Percentiles rank a stretch among this genome's conserved stretches.
Evolutionary conservation across 2,329 filamentous ascomycete species (phyloP).

Genomic region (Arthrobotrys megalospora): DNA sequence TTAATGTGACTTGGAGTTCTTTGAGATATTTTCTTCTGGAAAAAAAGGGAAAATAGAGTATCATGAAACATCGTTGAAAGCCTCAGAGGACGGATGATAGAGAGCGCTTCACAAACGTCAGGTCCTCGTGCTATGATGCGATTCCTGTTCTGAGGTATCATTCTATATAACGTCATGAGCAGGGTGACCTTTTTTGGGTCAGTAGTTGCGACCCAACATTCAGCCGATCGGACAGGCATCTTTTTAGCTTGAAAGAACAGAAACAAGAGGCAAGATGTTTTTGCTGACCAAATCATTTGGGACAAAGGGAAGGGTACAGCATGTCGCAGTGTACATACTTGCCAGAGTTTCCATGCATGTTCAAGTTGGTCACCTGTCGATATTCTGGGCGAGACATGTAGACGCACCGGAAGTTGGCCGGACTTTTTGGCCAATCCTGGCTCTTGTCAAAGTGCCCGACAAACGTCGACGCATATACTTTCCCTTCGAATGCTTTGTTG

Average conservation of each 20-base stretch:
- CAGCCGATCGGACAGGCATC: slow-evolving; percentile 28
- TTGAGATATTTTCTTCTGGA: slow-evolving; percentile 29
- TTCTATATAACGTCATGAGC: slow-evolving; percentile 60
- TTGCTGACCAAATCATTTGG: slow-evolving; percentile 56
- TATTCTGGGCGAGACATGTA: slow-evolving; percentile 40
- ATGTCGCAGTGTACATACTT: neutral
- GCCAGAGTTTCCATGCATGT: slow-evolving; percentile 28
- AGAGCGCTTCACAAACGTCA: slow-evolving; percentile 35
- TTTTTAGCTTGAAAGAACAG: slow-evolving; percentile 24
- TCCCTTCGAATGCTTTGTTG: slow-evolving; percentile 24
- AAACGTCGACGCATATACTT: slow-evolving; percentile 42
- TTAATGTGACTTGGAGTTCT: neutral
- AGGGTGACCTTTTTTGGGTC: slow-evolving; percentile 48
- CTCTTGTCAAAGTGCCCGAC: slow-evolving; percentile 27
- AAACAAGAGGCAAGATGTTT: slow-evolving; percentile 14
- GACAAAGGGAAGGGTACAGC: slow-evolving; percentile 8
- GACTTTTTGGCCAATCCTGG: slow-evolving; percentile 38
- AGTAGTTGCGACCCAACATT: slow-evolving; percentile 31
- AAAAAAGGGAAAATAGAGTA: slow-evolving; percentile 7
- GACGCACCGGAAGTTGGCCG: slow-evolving; percentile 20
- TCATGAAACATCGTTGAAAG: slow-evolving; percentile 15
- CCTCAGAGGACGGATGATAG: slow-evolving; percentile 7
- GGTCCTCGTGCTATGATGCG: slow-evolving; percentile 55
- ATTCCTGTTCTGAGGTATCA: slow-evolving; percentile 36
- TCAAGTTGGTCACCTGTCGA: slow-evolving; percentile 55